phyloP scores from a whole-genome alignment of 345 rosid genomes.

The Eucalyptus decipiens region DNA sequence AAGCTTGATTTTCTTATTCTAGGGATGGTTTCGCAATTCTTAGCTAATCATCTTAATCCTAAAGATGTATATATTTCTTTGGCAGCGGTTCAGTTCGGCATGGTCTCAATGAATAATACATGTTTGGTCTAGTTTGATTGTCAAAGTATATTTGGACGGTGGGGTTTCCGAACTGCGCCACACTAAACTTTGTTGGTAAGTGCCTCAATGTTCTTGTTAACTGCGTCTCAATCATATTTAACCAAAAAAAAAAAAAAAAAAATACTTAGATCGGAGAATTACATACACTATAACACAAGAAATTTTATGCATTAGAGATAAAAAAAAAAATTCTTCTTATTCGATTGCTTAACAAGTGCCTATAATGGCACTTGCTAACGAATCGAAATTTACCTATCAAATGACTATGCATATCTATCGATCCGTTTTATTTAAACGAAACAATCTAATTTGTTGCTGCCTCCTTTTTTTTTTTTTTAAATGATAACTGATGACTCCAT shows the following conservation, averaged over 20 bases:
- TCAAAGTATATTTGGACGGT: neutral
- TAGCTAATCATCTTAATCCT: neutral
- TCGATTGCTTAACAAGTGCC: neutral
- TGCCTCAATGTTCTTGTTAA: neutral
- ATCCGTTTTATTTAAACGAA: neutral
- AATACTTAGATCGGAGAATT: neutral
- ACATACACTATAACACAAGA: neutral
- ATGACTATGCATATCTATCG: neutral
- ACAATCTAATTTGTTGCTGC: neutral
- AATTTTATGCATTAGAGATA: neutral
- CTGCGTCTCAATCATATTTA: rapidly evolving
- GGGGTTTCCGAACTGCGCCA: rapidly evolving
- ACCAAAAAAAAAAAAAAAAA: neutral
- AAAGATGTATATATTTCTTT: neutral
- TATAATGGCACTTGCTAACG: neutral
- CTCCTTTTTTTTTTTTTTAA: too few relatives aligned
- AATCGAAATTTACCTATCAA: neutral
- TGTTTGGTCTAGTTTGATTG: neutral
- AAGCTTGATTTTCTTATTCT: neutral
- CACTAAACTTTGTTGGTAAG: neutral
- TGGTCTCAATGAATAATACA: neutral
- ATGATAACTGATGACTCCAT: too few relatives aligned
- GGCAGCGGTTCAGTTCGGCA: rapidly evolving
- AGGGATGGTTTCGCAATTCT: neutral
- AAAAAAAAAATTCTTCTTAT: neutral